These are phyloP conservation scores for Penicillium capsulatum DNA, from an alignment of 2,329 filamentous ascomycete species.

Conservation along the genomic window DNA sequence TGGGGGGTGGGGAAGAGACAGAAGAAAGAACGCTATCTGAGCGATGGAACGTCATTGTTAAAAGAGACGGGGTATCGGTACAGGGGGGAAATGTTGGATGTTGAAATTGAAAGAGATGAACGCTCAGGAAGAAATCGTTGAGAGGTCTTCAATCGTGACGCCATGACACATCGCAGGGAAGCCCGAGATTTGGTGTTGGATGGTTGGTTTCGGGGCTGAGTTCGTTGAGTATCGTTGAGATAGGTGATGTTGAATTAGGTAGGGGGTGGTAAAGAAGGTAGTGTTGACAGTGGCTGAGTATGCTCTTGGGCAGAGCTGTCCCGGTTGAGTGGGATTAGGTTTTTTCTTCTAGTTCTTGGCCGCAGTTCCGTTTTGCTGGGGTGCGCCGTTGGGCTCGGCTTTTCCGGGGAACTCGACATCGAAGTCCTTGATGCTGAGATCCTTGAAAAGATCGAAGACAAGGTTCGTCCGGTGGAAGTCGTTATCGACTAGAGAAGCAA, in stretches of 20 bases:
- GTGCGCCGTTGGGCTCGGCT: conserved; percentile 20
- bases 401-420: conserved; percentile 29
- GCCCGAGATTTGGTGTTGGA: conserved; percentile 24
- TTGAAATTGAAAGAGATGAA: conserved; percentile 36
- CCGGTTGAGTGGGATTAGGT: conserved; percentile 11
- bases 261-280: conserved; percentile 16
- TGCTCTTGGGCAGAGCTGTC: conserved; percentile 2
- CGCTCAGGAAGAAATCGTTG: conserved; percentile 41
- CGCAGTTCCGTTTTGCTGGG: conserved; percentile 17
- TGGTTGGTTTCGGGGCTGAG: conserved; percentile 17
- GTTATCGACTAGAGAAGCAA: conserved; percentile 72
- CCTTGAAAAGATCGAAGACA: conserved; percentile 83
- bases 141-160: conserved; percentile 41
- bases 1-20: conserved; percentile 9
- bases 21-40: conserved; percentile 14
- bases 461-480: conserved; percentile 83
- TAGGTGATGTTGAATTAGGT: conserved; percentile 37
- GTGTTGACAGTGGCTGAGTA: conserved; percentile 14
- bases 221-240: conserved; percentile 36
- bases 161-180: conserved; percentile 34
- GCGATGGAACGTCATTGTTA: conserved; percentile 26
- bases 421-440: conserved; percentile 50
- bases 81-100: conserved; percentile 30
- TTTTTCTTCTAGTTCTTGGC: conserved; percentile 26
- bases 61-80: conserved; percentile 36